These are phyloP conservation scores for Pleurotus eryngii DNA, from an alignment of 768 basidiomycete genomes.

Conservation along the genomic window DNA sequence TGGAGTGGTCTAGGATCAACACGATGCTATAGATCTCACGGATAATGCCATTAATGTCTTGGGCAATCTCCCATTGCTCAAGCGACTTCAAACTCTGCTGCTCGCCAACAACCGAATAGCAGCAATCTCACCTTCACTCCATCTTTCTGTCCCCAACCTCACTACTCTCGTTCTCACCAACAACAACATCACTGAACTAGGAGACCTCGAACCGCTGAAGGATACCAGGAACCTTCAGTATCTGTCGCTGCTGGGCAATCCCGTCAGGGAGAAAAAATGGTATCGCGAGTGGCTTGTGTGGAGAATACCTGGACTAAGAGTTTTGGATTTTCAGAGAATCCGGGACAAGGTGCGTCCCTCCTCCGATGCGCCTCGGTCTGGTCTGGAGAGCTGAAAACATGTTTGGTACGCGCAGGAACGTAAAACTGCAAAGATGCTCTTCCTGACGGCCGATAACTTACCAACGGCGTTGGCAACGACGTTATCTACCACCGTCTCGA, in stretches of 20 bases:
- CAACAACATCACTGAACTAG: conserved; percentile 76
- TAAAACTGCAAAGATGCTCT: conserved; percentile 65
- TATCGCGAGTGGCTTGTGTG: conserved; percentile 96
- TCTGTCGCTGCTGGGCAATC: conserved; percentile 76
- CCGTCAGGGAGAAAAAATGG: conserved; percentile 89
- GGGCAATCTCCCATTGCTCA: conserved; percentile 84
- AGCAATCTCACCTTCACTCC: conserved; percentile 76
- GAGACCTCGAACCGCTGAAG: conserved; percentile 81
- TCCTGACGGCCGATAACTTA: conserved; percentile 76
- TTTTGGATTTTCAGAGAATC: conserved; percentile 93
- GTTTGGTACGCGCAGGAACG: conserved; percentile 59
- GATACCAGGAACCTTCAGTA: conserved; percentile 73
- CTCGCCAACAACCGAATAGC: conserved; percentile 90
- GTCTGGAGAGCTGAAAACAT: conserved; percentile 15
- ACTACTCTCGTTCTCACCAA: conserved; percentile 80
- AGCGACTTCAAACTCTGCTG: conserved; percentile 78
- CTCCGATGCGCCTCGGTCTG: conserved; percentile 17
- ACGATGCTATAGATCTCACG: conserved; percentile 91
- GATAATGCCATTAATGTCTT: conserved; percentile 84
- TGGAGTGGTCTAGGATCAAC: conserved; percentile 64
- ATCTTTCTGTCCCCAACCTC: conserved; percentile 82
- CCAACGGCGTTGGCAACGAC: conserved; percentile 79
- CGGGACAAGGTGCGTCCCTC: conserved; percentile 82
- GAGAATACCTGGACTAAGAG: conserved; percentile 82
- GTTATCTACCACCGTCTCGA: conserved; percentile 70